Base-by-base conservation (phyloP, 2,329 filamentous ascomycete species). In the Talaromyces sp. region DNA sequence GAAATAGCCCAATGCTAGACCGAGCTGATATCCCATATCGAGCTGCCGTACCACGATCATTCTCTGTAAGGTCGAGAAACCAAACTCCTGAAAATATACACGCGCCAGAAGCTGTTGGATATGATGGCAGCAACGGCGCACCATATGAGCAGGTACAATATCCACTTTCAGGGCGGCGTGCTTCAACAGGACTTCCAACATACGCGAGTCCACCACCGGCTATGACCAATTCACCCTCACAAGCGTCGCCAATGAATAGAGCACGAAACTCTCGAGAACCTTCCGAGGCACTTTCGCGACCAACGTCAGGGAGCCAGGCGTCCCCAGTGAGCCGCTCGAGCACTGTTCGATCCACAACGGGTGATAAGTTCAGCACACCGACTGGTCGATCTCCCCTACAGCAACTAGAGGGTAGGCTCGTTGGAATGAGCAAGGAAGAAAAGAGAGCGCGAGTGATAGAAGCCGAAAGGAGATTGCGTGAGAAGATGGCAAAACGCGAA, bases 381-480 rank as follows among this genome's bases (percentile, higher is more conserved):
- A 85, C 89, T 65, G 90, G 96, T 75, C 88, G 91, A 72, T 98
- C 94, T 68, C 95, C 96, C 61, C 84, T 99, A 61, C 94, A 99
- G 78, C 95, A 90, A 81, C 86, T 99, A 70, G 94, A 99, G 81
- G 87, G 91, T 73, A 95, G 92, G 72, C 85, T 98, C 73, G 90
- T 90, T 77, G 93, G 91, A 79, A 94, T 97, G 77, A 97, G 91
- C 76, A 98, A 97, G 77, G 93, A 97, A 79, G 93, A 97, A 78
- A 96, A 96, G 77, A 86, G 94, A 69, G 92, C 93, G 9, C 86
- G 92, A 56, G 87, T 94, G 4, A 86, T 93, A 74, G 90, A 94
- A 71, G 92, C 92, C 6, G 94, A 97, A 76, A 84, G 88, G 70
- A 85, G 86, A 50, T 86, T 89, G 19, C 86, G 88, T 70, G 89